phyloP scores from a whole-genome alignment of 306 rosid genomes.

The Cicer yamashitae region DNA sequence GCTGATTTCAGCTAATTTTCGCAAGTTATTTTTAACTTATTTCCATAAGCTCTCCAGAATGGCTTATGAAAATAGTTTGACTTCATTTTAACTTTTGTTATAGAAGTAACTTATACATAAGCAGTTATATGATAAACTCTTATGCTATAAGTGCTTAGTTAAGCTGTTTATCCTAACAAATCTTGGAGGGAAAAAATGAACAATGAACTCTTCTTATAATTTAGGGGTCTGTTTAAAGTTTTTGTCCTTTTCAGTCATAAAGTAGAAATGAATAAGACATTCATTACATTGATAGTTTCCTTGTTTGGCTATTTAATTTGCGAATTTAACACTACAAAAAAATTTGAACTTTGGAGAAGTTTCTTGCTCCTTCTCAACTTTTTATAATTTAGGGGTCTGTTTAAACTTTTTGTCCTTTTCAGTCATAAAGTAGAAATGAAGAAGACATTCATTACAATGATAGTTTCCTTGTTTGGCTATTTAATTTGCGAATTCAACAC shows the following conservation, averaged over 20 bases:
- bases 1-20: no score
- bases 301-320: constrained; percentile 2
- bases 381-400: no score
- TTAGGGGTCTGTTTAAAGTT: no score
- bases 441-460: neutral
- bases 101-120: no score
- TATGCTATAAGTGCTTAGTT: no score
- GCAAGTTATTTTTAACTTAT: no score
- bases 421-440: neutral
- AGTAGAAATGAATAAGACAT: neutral
- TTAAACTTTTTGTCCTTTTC: neutral
- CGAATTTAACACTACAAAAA: neutral
- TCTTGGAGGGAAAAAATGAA: neutral
- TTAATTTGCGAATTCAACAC: neutral
- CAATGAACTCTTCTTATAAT: neutral
- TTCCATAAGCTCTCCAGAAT: no score
- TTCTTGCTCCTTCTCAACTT: neutral
- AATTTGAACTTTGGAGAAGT: neutral
- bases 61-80: no score
- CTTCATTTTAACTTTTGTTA: no score
- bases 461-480: neutral
- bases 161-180: no score
- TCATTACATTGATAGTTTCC: neutral
- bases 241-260: neutral
- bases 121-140: no score